Evolutionary conservation across 2,329 filamentous ascomycete species (phyloP), one percentile per base, ranked within the genome.

Genomic region (Xylariaceae sp.): DNA sequence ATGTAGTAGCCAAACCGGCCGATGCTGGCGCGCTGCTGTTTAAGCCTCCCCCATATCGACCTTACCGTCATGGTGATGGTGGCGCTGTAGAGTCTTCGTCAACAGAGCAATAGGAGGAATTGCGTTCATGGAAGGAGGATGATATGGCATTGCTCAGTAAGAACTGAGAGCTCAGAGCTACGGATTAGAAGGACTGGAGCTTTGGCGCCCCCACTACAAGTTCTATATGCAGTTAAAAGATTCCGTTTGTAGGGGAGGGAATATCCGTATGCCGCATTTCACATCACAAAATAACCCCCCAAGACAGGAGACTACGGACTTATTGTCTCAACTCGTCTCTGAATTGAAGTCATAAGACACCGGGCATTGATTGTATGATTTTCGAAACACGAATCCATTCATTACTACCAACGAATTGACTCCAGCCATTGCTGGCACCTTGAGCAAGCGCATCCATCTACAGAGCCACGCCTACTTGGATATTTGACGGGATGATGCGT

Each of bases 1-100:
- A 83, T 73, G 59, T 77, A 78, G 62, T 75, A 76, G 8, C 75
- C 72, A 58, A 78, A 79, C 66, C 64, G 72, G 63, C 62, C 69
- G 58, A 64, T 65, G 7, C 52, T 68, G 30, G 61, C 60, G 11
- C 62, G 61, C 39, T 65, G 59, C 55, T 63, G 65, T 53, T 57
- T 67, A 51, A 64, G 34, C 47, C 72, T 73, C 17, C 70, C 61
- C 77, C 76, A 78, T 66, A 73, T 62, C 53, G 75, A 72, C 48
- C 64, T 58, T 53, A 68, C 59, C 57, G 73, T 68, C 76, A 78
- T 78, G 56, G 56, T 54, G 57, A 54, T 45, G 23, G 44, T 30
- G 53, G 35, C 11, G 50, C 10, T 44, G 11, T 34, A 35, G 2
- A 23, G 18, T 51, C 23, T 56, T 42, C 35, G 55, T 52, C 6